These are phyloP conservation scores for Casaregolazyma suthepensis DNA, from an alignment of 1,139 yeast species.

Conservation along the genomic window DNA sequence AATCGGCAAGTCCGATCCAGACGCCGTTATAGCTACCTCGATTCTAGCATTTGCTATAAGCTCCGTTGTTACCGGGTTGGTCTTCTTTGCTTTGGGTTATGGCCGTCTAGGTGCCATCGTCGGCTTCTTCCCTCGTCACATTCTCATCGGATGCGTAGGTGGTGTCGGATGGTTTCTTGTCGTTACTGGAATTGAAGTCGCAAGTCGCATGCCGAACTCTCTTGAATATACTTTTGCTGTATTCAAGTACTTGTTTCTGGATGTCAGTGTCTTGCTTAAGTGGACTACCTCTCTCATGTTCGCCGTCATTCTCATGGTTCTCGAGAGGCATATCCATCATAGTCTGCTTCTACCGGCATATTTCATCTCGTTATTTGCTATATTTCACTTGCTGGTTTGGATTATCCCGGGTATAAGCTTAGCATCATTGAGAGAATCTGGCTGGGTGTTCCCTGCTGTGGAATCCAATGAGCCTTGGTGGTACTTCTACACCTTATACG, in stretches of 20 bases:
- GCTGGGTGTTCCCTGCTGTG: constrained; percentile 77
- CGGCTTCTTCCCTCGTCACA: constrained; percentile 94
- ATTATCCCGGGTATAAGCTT: constrained; percentile 62
- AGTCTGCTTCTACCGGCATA: constrained; percentile 77
- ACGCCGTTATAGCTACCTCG: constrained; percentile 76
- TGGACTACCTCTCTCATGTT: constrained; percentile 69
- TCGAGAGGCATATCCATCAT: constrained; percentile 56
- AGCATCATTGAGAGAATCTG: constrained; percentile 54
- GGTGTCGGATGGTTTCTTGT: constrained; percentile 94
- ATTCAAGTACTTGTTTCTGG: constrained; percentile 40
- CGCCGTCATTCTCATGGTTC: constrained; percentile 49
- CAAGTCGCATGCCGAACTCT: constrained; percentile 72
- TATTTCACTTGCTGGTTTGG: constrained; percentile 64
- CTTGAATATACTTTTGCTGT: constrained; percentile 58
- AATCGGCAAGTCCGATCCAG: constrained; percentile 48
- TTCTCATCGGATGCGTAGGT: constrained; percentile 93
- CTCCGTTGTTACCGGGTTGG: constrained; percentile 78
- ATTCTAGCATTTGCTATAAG: constrained; percentile 79
- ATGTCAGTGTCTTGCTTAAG: constrained; percentile 45
- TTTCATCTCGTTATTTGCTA: constrained; percentile 62
- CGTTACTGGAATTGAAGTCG: constrained; percentile 86
- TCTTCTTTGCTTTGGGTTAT: constrained; percentile 71
- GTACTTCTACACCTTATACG: constrained; percentile 66
- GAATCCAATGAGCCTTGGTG: constrained; percentile 80
- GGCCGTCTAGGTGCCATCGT: constrained; percentile 77